Percentiles rank a stretch among this genome's conserved stretches.
These are phyloP conservation scores for Globisporangium paddicum DNA, from an alignment of 352 stramenopile genomes.

Conservation along the genomic window DNA sequence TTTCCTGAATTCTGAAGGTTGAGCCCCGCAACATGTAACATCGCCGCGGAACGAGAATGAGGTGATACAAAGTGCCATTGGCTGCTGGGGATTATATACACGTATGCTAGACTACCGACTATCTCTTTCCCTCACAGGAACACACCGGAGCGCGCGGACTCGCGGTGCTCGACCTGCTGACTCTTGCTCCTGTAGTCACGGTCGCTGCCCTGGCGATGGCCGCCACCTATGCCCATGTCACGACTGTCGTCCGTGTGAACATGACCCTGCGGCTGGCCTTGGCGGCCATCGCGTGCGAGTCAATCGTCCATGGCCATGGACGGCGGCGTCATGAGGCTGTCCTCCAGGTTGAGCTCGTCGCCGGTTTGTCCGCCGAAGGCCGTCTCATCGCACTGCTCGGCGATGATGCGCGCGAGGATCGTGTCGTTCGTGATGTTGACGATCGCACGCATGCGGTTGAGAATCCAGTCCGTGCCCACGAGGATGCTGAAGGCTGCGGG, in stretches of 20 bases:
- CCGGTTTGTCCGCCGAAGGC: conserved; percentile 3
- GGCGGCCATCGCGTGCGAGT: conserved; percentile 11
- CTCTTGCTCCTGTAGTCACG: background rate
- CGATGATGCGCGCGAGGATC: conserved; percentile 74
- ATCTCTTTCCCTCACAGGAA: conserved; percentile 5
- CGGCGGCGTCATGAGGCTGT: conserved; percentile 9
- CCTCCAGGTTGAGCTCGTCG: conserved; percentile 8
- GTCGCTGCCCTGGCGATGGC: background rate
- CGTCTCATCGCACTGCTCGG: conserved; percentile 63
- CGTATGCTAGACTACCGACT: too few relatives aligned
- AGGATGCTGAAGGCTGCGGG: conserved; percentile 63
- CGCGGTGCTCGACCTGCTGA: background rate
- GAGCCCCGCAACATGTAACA: too few relatives aligned
- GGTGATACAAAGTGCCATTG: too few relatives aligned
- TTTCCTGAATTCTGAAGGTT: too few relatives aligned
- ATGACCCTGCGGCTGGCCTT: conserved; percentile 11
- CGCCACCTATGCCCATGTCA: background rate
- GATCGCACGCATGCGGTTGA: conserved; percentile 66
- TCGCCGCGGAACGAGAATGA: too few relatives aligned
- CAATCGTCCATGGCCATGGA: conserved; percentile 7
- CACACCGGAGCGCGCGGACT: conserved; percentile 3
- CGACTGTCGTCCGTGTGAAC: background rate
- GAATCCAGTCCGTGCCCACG: conserved; percentile 65
- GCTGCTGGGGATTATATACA: too few relatives aligned
- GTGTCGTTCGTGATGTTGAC: conserved; percentile 85